Evolutionary conservation across 257 asterid genomes (phyloP).

Genomic region (Echium plantagineum): DNA sequence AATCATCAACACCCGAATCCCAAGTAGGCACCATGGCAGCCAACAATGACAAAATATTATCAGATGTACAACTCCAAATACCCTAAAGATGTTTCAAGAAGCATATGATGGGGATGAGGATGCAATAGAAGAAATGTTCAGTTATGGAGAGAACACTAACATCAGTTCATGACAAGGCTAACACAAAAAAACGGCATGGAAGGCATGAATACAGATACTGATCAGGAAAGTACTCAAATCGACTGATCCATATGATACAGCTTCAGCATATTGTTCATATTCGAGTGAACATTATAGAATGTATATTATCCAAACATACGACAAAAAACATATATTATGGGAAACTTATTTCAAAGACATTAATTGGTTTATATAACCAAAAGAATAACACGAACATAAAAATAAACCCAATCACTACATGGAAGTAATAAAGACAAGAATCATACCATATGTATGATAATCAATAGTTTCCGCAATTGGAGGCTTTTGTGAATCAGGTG

Average conservation of each 20-base stretch:
- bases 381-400: not conserved
- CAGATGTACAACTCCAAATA: too few species aligned
- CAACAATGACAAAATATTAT: too few species aligned
- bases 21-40: too few species aligned
- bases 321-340: not conserved
- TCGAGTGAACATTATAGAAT: not conserved
- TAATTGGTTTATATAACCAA: not conserved
- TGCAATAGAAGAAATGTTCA: too few species aligned
- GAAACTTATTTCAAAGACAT: not conserved
- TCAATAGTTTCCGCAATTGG: conserved; percentile 79
- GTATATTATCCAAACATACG: too few species aligned
- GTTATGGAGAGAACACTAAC: too few species aligned
- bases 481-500: conserved; percentile 52
- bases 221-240: not conserved
- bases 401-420: not conserved
- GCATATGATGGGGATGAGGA: too few species aligned
- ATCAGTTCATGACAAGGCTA: too few species aligned
- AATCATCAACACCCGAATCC: too few species aligned
- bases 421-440: conserved; percentile 5
- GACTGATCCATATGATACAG: not conserved
- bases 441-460: conserved; percentile 75
- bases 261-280: not conserved
- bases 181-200: too few species aligned
- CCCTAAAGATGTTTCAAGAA: too few species aligned
- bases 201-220: too few species aligned